Evolutionary conservation across 116 monocot genomes (phyloP).

Genomic region (Posidonia oceanica): DNA sequence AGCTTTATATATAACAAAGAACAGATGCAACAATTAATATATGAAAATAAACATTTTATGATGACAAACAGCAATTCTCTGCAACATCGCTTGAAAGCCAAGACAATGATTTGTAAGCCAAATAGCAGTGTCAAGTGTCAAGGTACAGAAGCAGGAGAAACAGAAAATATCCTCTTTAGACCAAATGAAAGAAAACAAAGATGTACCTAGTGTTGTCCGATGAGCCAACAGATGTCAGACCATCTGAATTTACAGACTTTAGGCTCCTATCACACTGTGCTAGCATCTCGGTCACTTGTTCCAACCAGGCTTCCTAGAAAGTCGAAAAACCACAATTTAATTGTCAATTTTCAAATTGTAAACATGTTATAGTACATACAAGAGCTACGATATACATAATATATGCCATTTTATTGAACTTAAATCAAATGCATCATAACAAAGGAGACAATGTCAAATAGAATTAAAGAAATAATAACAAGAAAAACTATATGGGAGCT

Average conservation of each 20-base stretch:
- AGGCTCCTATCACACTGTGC: conserved; percentile 54
- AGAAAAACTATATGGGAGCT: background rate
- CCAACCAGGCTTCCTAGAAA: conserved; percentile 69
- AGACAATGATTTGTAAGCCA: too few species aligned
- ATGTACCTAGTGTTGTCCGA: conserved; percentile 41
- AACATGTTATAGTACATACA: too few species aligned
- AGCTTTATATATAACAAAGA: too few species aligned
- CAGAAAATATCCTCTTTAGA: background rate
- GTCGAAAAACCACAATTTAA: background rate
- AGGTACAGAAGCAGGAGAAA: background rate
- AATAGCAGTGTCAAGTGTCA: background rate
- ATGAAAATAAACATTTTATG: too few species aligned
- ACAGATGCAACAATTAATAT: too few species aligned
- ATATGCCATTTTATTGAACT: background rate
- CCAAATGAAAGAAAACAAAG: background rate
- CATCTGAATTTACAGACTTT: conserved; percentile 10
- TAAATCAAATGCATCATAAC: background rate
- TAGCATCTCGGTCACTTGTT: conserved; percentile 74
- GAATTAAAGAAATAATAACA: background rate
- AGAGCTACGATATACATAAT: background rate
- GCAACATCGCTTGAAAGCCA: too few species aligned
- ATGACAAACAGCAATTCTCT: too few species aligned
- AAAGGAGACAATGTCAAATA: background rate
- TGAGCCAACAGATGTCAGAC: conserved; percentile 10
- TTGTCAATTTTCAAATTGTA: background rate